A percentile compares a stretch with the other conserved stretches of the same genome.
phyloP scores from a whole-genome alignment of 148 eudicot species.

The Rhododendron henanense region DNA sequence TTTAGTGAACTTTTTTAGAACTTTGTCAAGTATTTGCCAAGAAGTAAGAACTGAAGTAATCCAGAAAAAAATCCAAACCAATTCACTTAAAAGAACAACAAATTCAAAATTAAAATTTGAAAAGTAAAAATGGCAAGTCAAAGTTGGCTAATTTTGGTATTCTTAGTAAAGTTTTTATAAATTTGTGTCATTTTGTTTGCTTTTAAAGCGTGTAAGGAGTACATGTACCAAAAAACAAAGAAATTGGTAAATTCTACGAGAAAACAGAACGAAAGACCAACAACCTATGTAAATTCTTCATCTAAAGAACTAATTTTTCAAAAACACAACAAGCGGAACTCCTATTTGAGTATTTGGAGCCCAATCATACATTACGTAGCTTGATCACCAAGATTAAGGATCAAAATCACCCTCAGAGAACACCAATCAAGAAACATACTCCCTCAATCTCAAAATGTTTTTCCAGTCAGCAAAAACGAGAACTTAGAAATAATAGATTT shows the following conservation, averaged over 20 bases:
- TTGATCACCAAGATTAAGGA: neutral
- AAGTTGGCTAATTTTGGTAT: too few species aligned
- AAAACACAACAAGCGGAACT: neutral
- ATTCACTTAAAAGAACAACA: too few species aligned
- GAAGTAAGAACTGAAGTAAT: too few species aligned
- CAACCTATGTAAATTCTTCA: neutral
- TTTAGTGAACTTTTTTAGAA: too few species aligned
- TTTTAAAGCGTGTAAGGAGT: neutral
- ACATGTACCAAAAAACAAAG: neutral
- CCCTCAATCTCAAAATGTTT: neutral
- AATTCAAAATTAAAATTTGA: too few species aligned
- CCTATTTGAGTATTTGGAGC: neutral
- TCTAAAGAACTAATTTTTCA: neutral
- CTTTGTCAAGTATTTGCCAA: too few species aligned
- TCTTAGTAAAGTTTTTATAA: too few species aligned
- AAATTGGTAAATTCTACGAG: neutral
- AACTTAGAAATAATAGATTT: too few species aligned
- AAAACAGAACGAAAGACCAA: too few species aligned
- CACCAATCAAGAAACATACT: neutral
- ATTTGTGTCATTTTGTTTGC: neutral
- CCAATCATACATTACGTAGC: neutral
- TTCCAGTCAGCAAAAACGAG: neutral
- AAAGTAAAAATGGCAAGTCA: too few species aligned
- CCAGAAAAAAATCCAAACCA: too few species aligned
- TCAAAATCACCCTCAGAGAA: neutral